Base-by-base conservation (phyloP, 192 early-diverging fungal genomes). In the Coemansia sp. region DNA sequence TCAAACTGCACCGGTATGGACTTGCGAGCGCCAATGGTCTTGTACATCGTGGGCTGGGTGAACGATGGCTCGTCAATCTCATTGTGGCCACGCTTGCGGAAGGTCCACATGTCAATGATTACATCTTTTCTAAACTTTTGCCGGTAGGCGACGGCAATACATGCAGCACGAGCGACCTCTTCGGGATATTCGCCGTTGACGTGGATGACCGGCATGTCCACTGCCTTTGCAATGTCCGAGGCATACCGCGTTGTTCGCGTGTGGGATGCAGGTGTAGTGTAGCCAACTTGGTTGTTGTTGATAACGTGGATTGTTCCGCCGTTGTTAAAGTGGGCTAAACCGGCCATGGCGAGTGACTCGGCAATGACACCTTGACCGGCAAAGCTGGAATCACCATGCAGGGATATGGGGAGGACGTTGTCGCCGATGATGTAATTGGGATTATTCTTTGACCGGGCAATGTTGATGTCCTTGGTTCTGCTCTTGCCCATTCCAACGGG, bases 61-160 rank as follows among this genome's bases (percentile, higher is more conserved):
- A 92, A 97, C 23, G 87, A 86, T 6, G 95, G 95, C 74, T 97
- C 95, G 58, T 97, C 95, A 19, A 97, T 63, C 55, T 97, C 95
- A 53, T 97, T 97, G 75, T 97, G 95, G 4, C 95, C 95, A 80
- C 91, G 88, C 27, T 91, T 86, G 54, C 95, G 87, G 80, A 94
- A 97, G 25, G 88, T 86, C 77, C 94, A 91, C 68, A 97, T 46
- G 57, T 97, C 95, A 43, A 97, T 78, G 32, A 97, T 92, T 20
- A 95, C 84, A 57, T 97, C 95, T 76, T 92, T 92, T 53, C 85
- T 80, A 79, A 97, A 97, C 57, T 90, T 86, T 66, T 92, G 81
- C 29, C 95, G 82, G 77, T 97, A 97, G n/a, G 87, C 87, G 58
- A 88, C 82, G 1, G 89, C 93, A 35, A 94, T 65, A 14, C 74